These are phyloP conservation scores for Pestalotiopsis sp. DNA, from an alignment of 2,329 filamentous ascomycete genomes.

Conservation along the genomic window DNA sequence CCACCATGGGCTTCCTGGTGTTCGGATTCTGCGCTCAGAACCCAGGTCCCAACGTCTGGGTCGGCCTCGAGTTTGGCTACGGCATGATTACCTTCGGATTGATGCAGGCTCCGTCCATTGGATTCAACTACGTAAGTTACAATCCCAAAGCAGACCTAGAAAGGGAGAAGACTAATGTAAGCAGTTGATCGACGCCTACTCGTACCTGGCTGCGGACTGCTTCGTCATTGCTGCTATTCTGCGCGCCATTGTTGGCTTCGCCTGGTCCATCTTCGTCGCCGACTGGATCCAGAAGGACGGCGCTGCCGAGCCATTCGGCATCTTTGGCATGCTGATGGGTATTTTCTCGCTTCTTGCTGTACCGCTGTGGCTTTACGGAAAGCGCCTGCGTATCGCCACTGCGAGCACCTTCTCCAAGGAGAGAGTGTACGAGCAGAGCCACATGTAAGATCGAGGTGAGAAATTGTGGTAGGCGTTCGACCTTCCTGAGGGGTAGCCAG, in stretches of 20 bases:
- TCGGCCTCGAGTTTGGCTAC: slow-evolving; percentile 35
- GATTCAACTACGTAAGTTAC: slow-evolving; percentile 40
- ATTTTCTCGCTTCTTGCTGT: slow-evolving; percentile 42
- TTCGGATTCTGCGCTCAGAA: slow-evolving; percentile 39
- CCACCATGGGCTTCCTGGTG: slow-evolving; percentile 34
- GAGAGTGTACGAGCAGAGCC: background rate
- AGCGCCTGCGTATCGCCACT: slow-evolving; percentile 38
- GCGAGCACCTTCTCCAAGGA: slow-evolving; percentile 7
- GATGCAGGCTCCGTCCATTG: slow-evolving; percentile 38
- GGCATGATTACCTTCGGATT: slow-evolving; percentile 39
- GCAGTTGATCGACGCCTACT: slow-evolving; percentile 53
- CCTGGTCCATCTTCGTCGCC: slow-evolving; percentile 55
- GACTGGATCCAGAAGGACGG: slow-evolving; percentile 47
- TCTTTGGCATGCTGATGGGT: slow-evolving; percentile 54
- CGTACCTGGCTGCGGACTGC: slow-evolving; percentile 48
- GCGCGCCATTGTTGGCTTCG: slow-evolving; percentile 51
- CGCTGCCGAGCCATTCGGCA: slow-evolving; percentile 49
- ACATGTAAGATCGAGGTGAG: background rate
- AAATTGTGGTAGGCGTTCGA: background rate
- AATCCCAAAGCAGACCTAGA: background rate
- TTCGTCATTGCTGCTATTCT: slow-evolving; percentile 54
- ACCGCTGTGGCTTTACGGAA: slow-evolving; percentile 36
- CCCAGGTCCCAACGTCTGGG: slow-evolving; percentile 30
- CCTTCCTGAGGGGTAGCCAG: background rate
- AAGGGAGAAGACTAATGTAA: background rate